Percentiles rank a stretch among this genome's conserved stretches.
Conservation (phyloP, 139 green algal species). For the Tetratostichococcus sp. region DNA sequence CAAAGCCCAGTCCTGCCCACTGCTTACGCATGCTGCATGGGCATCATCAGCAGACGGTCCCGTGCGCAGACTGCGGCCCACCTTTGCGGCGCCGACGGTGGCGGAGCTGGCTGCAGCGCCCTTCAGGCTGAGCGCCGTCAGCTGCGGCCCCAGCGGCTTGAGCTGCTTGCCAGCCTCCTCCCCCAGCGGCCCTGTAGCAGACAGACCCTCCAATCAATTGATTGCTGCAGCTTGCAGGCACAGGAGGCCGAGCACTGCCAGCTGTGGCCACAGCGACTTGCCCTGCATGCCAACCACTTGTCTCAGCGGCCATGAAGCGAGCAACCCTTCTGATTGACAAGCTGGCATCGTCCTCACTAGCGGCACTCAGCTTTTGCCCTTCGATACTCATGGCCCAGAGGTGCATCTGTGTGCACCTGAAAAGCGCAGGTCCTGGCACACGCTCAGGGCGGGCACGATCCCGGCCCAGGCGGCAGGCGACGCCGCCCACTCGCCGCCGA, state of each 20-base stretch:
- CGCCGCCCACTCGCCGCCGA: not conserved
- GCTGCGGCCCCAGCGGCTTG: not conserved
- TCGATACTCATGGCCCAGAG: too few species aligned
- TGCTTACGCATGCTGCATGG: too few species aligned
- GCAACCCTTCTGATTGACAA: too few species aligned
- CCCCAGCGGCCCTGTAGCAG: not conserved
- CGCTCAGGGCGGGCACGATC: not conserved
- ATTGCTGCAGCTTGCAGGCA: too few species aligned
- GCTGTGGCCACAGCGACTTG: too few species aligned
- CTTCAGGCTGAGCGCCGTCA: not conserved
- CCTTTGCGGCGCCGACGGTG: not conserved
- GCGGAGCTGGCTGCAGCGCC: too few species aligned
- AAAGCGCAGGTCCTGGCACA: not conserved
- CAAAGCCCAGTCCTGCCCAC: too few species aligned
- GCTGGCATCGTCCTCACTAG: too few species aligned
- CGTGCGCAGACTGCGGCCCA: not conserved
- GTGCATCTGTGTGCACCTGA: not conserved
- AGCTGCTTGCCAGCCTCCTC: not conserved
- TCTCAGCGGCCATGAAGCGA: too few species aligned
- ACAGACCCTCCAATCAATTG: not conserved
- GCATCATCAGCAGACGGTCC: not conserved
- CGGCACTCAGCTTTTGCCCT: too few species aligned
- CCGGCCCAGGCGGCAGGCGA: not conserved
- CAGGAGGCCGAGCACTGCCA: too few species aligned
- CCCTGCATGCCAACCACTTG: too few species aligned